phyloP scores from a whole-genome alignment of 768 basidiomycete genomes.

The Dictyophora rubrovolvata region DNA sequence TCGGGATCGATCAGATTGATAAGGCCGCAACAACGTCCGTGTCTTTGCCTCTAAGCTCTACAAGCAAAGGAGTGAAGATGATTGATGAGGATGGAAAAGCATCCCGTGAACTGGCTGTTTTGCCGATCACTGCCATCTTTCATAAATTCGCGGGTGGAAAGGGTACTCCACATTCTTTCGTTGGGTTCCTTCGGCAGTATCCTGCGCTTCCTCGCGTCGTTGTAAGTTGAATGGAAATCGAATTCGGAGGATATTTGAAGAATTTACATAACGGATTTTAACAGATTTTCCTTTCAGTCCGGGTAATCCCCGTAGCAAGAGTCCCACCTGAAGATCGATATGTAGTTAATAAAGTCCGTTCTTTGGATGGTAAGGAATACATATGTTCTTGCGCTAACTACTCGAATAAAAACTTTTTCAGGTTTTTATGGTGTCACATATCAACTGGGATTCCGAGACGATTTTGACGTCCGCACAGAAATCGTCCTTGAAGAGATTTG shows the following conservation, averaged over 20 bases:
- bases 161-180: constrained; percentile 58
- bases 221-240: constrained; percentile 24
- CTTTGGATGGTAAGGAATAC: constrained; percentile 33
- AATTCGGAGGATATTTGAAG: background rate
- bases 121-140: constrained; percentile 47
- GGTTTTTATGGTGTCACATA: constrained; percentile 56
- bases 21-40: background rate
- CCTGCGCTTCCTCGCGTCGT: constrained; percentile 59
- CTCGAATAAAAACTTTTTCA: constrained; percentile 10
- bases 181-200: constrained; percentile 56
- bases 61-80: background rate
- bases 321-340: constrained; percentile 43
- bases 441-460: constrained; percentile 54
- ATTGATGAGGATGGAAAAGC: constrained; percentile 8
- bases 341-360: constrained; percentile 45
- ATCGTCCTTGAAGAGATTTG: constrained; percentile 44
- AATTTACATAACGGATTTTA: background rate
- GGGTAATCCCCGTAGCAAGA: constrained; percentile 39
- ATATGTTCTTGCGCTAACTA: background rate
- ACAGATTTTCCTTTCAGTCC: constrained; percentile 55
- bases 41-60: background rate
- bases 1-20: background rate
- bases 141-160: constrained; percentile 43
- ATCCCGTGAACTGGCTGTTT: constrained; percentile 25
- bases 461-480: constrained; percentile 38